phyloP scores from a whole-genome alignment of 83 land plant species.

The Picea abies region DNA sequence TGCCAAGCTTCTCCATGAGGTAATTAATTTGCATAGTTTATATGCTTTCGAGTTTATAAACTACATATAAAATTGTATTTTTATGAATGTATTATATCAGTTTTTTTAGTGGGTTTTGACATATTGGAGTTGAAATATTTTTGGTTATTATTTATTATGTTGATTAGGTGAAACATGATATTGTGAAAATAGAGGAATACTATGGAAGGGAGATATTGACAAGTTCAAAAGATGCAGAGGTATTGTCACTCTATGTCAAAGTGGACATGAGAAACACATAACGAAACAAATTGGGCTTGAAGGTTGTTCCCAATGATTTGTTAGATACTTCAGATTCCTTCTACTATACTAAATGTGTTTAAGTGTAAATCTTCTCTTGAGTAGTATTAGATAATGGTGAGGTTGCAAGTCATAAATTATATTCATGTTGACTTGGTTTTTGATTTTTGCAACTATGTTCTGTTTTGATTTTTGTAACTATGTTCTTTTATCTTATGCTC shows the following conservation, averaged over 20 bases:
- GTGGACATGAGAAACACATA: conserved; percentile 44
- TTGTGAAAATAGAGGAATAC: conserved; percentile 49
- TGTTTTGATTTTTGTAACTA: neutral
- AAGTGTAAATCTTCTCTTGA: neutral
- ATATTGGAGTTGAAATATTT: neutral
- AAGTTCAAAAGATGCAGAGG: conserved; percentile 54
- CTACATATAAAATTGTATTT: neutral
- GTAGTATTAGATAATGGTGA: neutral
- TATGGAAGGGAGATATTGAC: conserved; percentile 62
- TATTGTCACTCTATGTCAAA: conserved; percentile 57
- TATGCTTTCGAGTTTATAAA: too few relatives aligned
- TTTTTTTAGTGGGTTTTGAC: neutral
- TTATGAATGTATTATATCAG: neutral
- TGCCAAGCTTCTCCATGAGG: conserved; percentile 34
- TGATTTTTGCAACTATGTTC: neutral
- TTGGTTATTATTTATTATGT: too few relatives aligned
- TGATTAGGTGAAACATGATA: conserved; percentile 38
- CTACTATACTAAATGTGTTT: neutral
- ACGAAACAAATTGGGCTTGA: conserved; percentile 47
- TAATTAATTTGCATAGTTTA: neutral
- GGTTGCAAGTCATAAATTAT: neutral
- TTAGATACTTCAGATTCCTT: conserved; percentile 1
- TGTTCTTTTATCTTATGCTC: conserved; percentile 16
- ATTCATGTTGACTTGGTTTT: neutral
- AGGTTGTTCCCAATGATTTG: conserved; percentile 62